These are phyloP conservation scores for Plasmodium knowlesi DNA, from an alignment of 169 alveolate species.

Conservation along the genomic window DNA sequence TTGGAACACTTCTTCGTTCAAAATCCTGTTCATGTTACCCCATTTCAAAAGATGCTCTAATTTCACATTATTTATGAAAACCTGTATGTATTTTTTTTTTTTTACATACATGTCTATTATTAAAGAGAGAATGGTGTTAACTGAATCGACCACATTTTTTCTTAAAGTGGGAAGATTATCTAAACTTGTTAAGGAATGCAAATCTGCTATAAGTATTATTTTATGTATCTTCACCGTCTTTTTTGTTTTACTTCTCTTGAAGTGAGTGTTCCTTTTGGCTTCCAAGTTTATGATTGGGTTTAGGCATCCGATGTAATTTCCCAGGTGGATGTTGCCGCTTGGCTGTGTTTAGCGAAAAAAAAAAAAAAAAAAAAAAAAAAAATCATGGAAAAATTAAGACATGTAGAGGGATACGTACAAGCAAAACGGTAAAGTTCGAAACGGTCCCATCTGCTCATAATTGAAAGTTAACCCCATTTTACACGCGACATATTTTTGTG, in stretches of 20 bases:
- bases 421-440: neutral
- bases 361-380: neutral
- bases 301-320: slow-evolving; percentile 66
- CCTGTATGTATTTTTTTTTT: slow-evolving; percentile 43
- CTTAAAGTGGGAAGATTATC: slow-evolving; percentile 27
- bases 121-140: slow-evolving; percentile 46
- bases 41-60: slow-evolving; percentile 15
- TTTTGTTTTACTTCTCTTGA: neutral
- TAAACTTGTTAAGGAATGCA: slow-evolving; percentile 41
- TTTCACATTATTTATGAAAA: slow-evolving; percentile 32
- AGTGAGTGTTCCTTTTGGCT: neutral
- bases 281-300: slow-evolving; percentile 57
- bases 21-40: neutral
- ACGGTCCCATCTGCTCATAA: neutral
- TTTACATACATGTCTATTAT: slow-evolving; percentile 56
- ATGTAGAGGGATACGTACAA: neutral
- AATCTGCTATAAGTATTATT: slow-evolving; percentile 62
- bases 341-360: slow-evolving; percentile 21
- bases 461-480: neutral
- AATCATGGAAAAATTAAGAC: neutral
- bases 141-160: slow-evolving; percentile 23
- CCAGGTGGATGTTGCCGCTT: slow-evolving; percentile 60
- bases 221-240: slow-evolving; percentile 8
- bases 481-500: neutral
- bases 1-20: neutral